Percentiles rank a stretch among this genome's conserved stretches.
Evolutionary conservation across 2,329 filamentous ascomycete genomes (phyloP).

Genomic region (Hypoxylon sp.): DNA sequence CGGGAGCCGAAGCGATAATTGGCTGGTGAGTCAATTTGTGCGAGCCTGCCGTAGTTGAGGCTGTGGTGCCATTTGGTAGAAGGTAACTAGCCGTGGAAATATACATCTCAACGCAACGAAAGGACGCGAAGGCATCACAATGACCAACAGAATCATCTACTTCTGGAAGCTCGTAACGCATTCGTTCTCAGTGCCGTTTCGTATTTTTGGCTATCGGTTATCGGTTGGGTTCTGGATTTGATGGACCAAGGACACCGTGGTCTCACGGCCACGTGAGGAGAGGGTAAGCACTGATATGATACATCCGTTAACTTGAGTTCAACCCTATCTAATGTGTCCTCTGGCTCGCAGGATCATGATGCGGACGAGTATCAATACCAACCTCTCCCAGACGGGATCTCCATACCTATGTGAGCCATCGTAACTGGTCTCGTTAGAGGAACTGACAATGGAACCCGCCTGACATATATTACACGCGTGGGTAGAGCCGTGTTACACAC

Average conservation of each 20-base stretch:
- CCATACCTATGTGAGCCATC: neutral
- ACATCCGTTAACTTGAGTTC: neutral
- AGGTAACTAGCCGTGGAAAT: neutral
- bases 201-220: neutral
- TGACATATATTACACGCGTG: too few species aligned
- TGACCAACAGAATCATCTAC: neutral
- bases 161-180: neutral
- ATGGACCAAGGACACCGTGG: constrained; percentile 2
- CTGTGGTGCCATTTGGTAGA: neutral
- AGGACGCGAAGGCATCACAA: neutral
- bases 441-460: too few species aligned
- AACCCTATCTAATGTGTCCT: neutral
- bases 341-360: neutral
- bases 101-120: neutral
- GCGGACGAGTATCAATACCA: neutral
- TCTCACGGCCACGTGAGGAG: neutral
- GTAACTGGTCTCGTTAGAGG: too few species aligned
- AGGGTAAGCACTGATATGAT: neutral
- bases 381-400: neutral
- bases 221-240: neutral
- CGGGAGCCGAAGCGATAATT: neutral
- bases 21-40: neutral
- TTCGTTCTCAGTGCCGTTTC: neutral
- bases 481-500: too few species aligned
- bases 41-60: neutral